A percentile compares a stretch with the other conserved stretches of the same genome.
Evolutionary conservation across 164 flowering plant species (phyloP).

Genomic region (Vitis vinifera): DNA sequence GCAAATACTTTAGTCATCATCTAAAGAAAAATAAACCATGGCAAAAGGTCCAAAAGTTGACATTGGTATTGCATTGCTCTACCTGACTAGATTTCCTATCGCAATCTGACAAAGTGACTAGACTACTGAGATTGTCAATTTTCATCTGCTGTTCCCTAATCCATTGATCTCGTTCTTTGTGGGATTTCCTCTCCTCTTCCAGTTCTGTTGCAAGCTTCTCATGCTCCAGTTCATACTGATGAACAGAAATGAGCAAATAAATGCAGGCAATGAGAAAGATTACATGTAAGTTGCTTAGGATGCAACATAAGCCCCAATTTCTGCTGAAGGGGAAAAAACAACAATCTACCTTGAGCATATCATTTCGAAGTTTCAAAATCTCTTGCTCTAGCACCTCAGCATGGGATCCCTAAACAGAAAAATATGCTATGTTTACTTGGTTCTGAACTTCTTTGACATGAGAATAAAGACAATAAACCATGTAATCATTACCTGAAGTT

Average conservation of each 20-base stretch:
- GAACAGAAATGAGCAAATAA: constrained; percentile 9
- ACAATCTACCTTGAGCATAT: constrained; percentile 77
- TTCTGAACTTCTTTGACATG: background rate
- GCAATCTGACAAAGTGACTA: constrained; percentile 44
- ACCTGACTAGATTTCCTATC: constrained; percentile 56
- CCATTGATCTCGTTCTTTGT: constrained; percentile 60
- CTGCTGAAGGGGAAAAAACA: background rate
- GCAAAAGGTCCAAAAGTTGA: background rate
- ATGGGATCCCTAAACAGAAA: constrained; percentile 71
- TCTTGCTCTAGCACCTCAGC: constrained; percentile 89
- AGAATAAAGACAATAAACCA: background rate
- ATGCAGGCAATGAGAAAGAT: background rate
- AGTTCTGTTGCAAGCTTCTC: constrained; percentile 87
- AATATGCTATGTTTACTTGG: constrained; percentile 2
- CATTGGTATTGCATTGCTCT: background rate
- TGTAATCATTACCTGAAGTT: constrained; percentile 69
- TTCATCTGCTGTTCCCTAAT: constrained; percentile 69
- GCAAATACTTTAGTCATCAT: background rate
- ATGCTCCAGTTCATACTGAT: constrained; percentile 82
- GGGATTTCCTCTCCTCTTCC: constrained; percentile 88
- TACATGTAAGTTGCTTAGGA: background rate
- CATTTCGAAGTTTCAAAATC: constrained; percentile 83
- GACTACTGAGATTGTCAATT: constrained; percentile 56
- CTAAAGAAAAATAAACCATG: background rate
- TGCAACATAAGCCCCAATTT: background rate